Evolutionary conservation across 345 rosid genomes (phyloP).

Genomic region (Turritis glabra): DNA sequence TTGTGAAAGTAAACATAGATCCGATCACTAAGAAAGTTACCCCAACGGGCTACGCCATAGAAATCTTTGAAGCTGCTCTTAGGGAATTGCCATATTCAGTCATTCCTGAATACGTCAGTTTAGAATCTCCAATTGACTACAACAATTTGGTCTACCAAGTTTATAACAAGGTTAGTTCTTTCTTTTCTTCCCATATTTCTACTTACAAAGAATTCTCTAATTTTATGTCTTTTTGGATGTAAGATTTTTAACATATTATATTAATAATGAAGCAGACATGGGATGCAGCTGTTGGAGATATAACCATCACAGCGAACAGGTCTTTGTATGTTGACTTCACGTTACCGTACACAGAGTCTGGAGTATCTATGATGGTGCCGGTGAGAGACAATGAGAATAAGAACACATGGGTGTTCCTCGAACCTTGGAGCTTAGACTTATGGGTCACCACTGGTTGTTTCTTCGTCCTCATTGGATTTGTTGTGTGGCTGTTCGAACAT

Average conservation of each 20-base stretch:
- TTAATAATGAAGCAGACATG: constrained; percentile 35
- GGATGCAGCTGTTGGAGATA: constrained; percentile 73
- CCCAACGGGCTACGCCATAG: constrained; percentile 36
- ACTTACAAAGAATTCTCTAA: not conserved
- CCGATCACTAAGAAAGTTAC: not conserved
- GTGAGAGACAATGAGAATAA: constrained; percentile 39
- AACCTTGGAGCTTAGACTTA: constrained; percentile 64
- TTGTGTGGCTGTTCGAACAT: constrained; percentile 73
- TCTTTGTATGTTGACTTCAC: constrained; percentile 61
- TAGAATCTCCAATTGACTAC: constrained; percentile 27
- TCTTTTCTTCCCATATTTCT: not conserved
- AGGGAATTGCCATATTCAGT: constrained; percentile 26
- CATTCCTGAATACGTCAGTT: constrained; percentile 15
- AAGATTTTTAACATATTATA: not conserved
- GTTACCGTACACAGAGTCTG: constrained; percentile 66
- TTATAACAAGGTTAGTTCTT: constrained; percentile 38
- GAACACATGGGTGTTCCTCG: constrained; percentile 63
- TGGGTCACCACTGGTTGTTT: constrained; percentile 58
- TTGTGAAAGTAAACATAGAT: constrained; percentile 2
- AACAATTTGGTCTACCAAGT: constrained; percentile 45
- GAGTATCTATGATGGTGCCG: constrained; percentile 71
- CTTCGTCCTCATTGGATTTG: constrained; percentile 57
- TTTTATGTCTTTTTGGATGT: not conserved
- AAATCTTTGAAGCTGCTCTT: constrained; percentile 38
- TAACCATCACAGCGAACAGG: constrained; percentile 53